Base-by-base conservation (phyloP, 2,329 filamentous ascomycete genomes). In the Emydomyces testavorans region DNA sequence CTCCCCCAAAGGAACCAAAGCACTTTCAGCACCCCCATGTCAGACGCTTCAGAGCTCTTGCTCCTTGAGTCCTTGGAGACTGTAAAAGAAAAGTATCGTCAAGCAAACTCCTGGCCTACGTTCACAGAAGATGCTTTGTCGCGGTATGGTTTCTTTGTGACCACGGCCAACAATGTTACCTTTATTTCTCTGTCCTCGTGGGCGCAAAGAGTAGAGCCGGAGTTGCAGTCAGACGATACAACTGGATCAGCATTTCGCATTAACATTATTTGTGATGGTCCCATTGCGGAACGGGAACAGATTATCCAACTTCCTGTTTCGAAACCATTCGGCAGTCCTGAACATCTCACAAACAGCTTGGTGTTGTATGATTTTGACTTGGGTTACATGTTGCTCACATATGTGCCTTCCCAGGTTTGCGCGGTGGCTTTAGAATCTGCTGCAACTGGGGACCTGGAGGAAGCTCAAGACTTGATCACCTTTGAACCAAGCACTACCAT, bases 111-210 rank as follows among this genome's bases (percentile, higher is more conserved):
- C 31, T 77, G 70, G 63, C 75, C 78, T 11, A 72, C 70, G 3
- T 78, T 82, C 55, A 79, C 76, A 0, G 59, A 65, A 15, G 77
- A 80, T 54, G 62, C 73, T 2, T 65, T 68, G 29, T 76, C 75
- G 38, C 70, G 73, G 26, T 79, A 81, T 56, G 72, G 71, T 13
- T 72, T 81, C 51, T 79, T 78, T 54, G 69, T 79, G 24, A 79
- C 78, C 1, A 72, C 74, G 20, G 62, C 69, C 13, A 69, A 62
- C 6, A 76, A 73, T 20, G 70, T 81, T 3, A 72, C 67, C 50
- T 76, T 68, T 51, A 59, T 82, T 28, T 78, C 75, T 2, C 61
- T 81, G 42, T 66, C 70, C 37, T 67, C 72, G 0, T 82, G 78
- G 78, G 69, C 75, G 21, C 65, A 70, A 26, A 69, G 71, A 36